Percentiles rank a stretch among this genome's conserved stretches.
These are phyloP conservation scores for Lachancea dasiensis DNA, from an alignment of 805 yeast species.

Conservation along the genomic window DNA sequence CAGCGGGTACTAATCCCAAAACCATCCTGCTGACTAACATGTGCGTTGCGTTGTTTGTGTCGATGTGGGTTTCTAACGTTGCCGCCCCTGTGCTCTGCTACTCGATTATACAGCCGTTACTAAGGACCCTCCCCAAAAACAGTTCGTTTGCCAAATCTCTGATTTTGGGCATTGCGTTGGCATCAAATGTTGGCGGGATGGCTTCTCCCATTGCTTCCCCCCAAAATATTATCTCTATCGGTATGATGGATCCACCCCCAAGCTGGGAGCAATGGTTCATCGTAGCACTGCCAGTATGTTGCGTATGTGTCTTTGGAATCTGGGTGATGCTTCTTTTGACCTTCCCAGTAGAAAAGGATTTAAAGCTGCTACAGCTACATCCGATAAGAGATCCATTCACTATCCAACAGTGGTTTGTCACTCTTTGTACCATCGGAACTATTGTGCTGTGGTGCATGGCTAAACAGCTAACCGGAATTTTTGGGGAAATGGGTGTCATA, in stretches of 20 bases:
- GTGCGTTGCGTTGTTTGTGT: conserved; percentile 77
- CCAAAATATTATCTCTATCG: conserved; percentile 87
- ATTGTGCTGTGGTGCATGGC: conserved; percentile 88
- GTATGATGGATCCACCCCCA: conserved; percentile 75
- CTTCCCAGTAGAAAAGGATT: conserved; percentile 49
- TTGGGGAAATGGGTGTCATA: conserved; percentile 97
- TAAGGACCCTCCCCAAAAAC: conserved; percentile 75
- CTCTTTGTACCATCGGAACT: conserved; percentile 60
- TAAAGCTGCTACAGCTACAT: conserved; percentile 40
- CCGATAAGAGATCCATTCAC: conserved; percentile 66
- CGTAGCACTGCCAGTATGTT: conserved; percentile 74
- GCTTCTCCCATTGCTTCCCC: conserved; percentile 97
- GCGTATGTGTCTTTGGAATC: conserved; percentile 53
- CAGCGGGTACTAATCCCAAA: conserved; percentile 83
- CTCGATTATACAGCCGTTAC: conserved; percentile 84
- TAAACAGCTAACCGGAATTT: conserved; percentile 57
- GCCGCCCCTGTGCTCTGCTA: conserved; percentile 95
- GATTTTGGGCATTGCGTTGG: conserved; percentile 85
- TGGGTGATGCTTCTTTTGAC: conserved; percentile 70
- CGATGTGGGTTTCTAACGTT: conserved; percentile 96
- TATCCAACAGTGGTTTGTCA: conserved; percentile 67
- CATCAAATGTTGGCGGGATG: conserved; percentile 95
- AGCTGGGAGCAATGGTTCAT: conserved; percentile 95
- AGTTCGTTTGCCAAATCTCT: conserved; percentile 77
- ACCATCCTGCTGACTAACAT: conserved; percentile 71